Conservation (phyloP, 129 eudicot species). For the Ambrosia trifida region DNA sequence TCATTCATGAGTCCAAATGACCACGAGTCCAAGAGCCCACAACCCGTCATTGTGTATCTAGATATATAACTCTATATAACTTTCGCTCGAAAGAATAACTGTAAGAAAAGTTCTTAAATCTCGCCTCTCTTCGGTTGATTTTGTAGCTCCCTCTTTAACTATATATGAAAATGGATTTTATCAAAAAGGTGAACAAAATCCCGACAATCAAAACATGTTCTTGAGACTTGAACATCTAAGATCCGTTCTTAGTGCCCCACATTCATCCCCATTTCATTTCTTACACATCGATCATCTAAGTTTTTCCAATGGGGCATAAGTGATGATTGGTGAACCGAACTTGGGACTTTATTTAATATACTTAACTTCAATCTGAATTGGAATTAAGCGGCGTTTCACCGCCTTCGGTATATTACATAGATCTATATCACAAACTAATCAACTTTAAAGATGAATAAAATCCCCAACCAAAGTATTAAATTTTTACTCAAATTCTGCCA, state of each 20-base stretch:
- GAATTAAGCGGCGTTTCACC: not conserved
- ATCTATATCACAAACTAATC: slow-evolving; percentile 17
- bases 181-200: too few relatives aligned
- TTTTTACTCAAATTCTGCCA: not conserved
- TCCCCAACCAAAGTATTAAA: not conserved
- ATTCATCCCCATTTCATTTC: not conserved
- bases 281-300: not conserved
- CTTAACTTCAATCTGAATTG: not conserved
- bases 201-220: too few relatives aligned
- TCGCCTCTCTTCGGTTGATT: not conserved
- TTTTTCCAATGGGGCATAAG: not conserved
- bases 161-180: not conserved
- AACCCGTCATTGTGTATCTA: slow-evolving; percentile 13
- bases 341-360: not conserved
- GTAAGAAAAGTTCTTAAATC: not conserved
- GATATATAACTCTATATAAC: slow-evolving; percentile 1
- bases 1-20: slow-evolving; percentile 22
- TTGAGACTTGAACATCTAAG: too few relatives aligned
- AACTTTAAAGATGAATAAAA: not conserved
- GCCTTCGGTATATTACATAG: slow-evolving; percentile 4
- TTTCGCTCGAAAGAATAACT: not conserved
- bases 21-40: slow-evolving; percentile 12
- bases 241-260: too few relatives aligned
- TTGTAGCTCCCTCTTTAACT: not conserved
- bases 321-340: not conserved